Evolutionary conservation across 441 rosid genomes (phyloP).

Genomic region (Bocquillonia castaneifolia): DNA sequence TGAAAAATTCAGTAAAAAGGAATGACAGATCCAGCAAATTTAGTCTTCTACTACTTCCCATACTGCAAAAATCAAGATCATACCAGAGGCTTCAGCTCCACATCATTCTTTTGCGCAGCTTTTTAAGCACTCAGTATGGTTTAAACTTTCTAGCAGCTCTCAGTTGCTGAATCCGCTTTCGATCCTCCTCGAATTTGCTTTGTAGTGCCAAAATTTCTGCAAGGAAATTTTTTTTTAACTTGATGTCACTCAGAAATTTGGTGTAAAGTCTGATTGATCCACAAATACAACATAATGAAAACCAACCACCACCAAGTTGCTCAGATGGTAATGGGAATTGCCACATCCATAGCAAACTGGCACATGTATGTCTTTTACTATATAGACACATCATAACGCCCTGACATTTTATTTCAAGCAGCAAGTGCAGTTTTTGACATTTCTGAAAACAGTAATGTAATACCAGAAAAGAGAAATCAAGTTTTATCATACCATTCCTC

Average conservation of each 20-base stretch:
- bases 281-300: neutral
- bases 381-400: neutral
- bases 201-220: conserved; percentile 67
- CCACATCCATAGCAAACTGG: neutral
- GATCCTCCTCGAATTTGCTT: conserved; percentile 69
- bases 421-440: neutral
- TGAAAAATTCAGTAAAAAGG: neutral
- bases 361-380: neutral
- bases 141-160: conserved; percentile 65
- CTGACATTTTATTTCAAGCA: neutral
- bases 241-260: neutral
- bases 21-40: neutral
- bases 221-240: conserved; percentile 5
- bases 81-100: neutral
- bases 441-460: neutral
- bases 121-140: conserved; percentile 43
- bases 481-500: conserved; percentile 54
- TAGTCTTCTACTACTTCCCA: neutral
- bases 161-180: conserved; percentile 53
- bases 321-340: neutral
- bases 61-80: neutral
- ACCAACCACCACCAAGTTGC: neutral
- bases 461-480: neutral
- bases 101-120: neutral
- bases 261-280: neutral